These are phyloP conservation scores for Logfia minima DNA, from an alignment of 129 eudicot genomes.

Conservation along the genomic window DNA sequence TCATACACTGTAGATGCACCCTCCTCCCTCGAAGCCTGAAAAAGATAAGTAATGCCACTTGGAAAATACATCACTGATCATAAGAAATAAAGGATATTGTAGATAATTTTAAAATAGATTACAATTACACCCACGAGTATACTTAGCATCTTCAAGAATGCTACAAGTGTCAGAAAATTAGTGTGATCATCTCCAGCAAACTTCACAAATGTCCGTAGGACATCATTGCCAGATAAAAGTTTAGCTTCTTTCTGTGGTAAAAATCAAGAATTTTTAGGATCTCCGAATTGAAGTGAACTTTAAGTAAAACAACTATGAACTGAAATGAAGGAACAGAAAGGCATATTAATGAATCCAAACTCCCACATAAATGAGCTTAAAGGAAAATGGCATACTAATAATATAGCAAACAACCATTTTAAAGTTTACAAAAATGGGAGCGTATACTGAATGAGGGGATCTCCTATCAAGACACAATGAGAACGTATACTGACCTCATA, in stretches of 20 bases:
- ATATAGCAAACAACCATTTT: too few relatives aligned
- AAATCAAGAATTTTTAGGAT: slow-evolving; percentile 3
- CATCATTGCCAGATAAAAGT: slow-evolving; percentile 86
- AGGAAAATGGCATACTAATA: background rate
- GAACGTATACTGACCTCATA: too few relatives aligned
- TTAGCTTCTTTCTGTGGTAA: slow-evolving; percentile 82
- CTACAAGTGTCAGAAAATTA: slow-evolving; percentile 43
- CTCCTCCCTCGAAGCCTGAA: slow-evolving; percentile 82
- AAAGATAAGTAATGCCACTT: slow-evolving; percentile 11
- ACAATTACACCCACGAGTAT: slow-evolving; percentile 57
- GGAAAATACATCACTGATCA: background rate
- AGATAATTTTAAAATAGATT: background rate
- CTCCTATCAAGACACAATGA: too few relatives aligned
- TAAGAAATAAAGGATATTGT: background rate
- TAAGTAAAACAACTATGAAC: slow-evolving; percentile 5
- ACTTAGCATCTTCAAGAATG: slow-evolving; percentile 62
- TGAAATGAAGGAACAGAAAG: background rate
- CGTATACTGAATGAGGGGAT: too few relatives aligned
- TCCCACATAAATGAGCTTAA: background rate
- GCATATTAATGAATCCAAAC: too few relatives aligned
- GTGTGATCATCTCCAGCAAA: slow-evolving; percentile 96
- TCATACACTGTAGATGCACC: slow-evolving; percentile 87
- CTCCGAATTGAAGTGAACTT: background rate
- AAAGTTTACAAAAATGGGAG: too few relatives aligned
- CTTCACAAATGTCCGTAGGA: slow-evolving; percentile 83